Percentiles rank a stretch among this genome's conserved stretches.
These are phyloP conservation scores for Candida ortonii DNA, from an alignment of 805 yeast species.

Conservation along the genomic window DNA sequence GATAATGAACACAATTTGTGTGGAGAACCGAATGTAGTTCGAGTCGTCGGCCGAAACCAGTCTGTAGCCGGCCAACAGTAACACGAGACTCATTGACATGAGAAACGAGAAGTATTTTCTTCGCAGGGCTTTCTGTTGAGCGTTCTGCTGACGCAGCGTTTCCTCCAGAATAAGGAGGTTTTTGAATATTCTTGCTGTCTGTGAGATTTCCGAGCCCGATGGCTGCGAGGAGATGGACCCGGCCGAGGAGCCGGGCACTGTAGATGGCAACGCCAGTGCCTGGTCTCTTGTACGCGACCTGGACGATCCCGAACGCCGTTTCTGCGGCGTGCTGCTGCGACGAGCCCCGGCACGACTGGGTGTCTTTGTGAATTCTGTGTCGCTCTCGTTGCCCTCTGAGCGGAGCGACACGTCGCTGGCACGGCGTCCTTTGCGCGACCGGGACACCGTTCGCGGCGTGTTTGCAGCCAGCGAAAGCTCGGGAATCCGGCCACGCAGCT, in stretches of 20 bases:
- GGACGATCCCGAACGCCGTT: slow-evolving; percentile 16
- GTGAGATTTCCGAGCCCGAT: slow-evolving; percentile 23
- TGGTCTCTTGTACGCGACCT: slow-evolving; percentile 18
- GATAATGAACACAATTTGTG: slow-evolving; percentile 58
- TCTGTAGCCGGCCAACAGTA: slow-evolving; percentile 36
- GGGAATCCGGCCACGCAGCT: slow-evolving; percentile 21
- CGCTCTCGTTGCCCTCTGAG: slow-evolving; percentile 24
- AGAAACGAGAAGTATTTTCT: slow-evolving; percentile 57
- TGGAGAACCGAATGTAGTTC: slow-evolving; percentile 37
- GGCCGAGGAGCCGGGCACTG: slow-evolving; percentile 5
- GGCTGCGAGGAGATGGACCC: slow-evolving; percentile 4
- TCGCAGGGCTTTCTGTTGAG: slow-evolving; percentile 65
- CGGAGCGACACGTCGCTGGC: slow-evolving; percentile 28
- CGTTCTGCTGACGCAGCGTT: slow-evolving; percentile 74
- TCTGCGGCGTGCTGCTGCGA: slow-evolving; percentile 18
- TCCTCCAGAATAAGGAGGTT: slow-evolving; percentile 84
- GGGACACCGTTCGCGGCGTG: too few relatives aligned
- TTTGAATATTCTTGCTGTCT: slow-evolving; percentile 69
- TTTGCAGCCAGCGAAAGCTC: too few relatives aligned
- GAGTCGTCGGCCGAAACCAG: slow-evolving; percentile 24
- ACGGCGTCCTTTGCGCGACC: slow-evolving; percentile 19
- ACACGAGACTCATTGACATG: slow-evolving; percentile 40
- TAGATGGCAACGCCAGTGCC: too few relatives aligned
- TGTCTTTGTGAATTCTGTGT: slow-evolving; percentile 21
- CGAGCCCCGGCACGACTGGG: slow-evolving; percentile 17